Conservation (phyloP, 805 yeast genomes). For the Lipomyces chichibuensis region DNA sequence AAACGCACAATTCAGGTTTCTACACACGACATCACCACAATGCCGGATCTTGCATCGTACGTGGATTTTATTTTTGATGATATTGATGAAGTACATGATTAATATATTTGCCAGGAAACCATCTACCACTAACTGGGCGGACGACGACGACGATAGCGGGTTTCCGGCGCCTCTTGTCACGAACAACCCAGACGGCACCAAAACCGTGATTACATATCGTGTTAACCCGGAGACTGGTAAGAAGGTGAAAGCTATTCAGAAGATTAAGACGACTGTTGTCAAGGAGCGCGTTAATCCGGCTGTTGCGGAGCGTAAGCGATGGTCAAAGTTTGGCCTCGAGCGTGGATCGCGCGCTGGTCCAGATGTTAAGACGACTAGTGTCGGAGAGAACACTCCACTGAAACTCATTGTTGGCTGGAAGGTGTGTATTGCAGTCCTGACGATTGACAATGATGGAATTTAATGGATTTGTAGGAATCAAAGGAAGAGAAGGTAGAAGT, state of each 20-base stretch:
- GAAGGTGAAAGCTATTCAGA: constrained; percentile 85
- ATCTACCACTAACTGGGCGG: constrained; percentile 60
- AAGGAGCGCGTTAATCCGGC: constrained; percentile 80
- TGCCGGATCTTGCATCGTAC: constrained; percentile 34
- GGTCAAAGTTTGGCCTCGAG: constrained; percentile 89
- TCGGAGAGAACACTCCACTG: constrained; percentile 81
- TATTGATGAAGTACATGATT: not conserved
- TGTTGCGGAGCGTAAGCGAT: constrained; percentile 84
- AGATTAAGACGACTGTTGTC: constrained; percentile 72
- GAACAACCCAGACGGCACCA: constrained; percentile 83
- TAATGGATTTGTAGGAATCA: constrained; percentile 54
- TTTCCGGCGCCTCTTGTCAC: constrained; percentile 74
- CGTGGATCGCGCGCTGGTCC: constrained; percentile 77
- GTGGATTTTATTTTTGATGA: constrained; percentile 1
- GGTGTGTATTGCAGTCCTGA: constrained; percentile 10
- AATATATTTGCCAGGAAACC: constrained; percentile 13
- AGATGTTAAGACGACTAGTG: constrained; percentile 81
- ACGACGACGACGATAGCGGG: constrained; percentile 48
- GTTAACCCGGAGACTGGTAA: constrained; percentile 71
- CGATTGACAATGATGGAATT: not conserved
- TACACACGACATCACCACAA: constrained; percentile 1
- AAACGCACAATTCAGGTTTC: not conserved
- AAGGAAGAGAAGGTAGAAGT: constrained; percentile 69
- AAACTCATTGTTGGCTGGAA: constrained; percentile 55
- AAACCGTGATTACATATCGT: constrained; percentile 78